Evolutionary conservation across 2,329 filamentous ascomycete genomes (phyloP).

Genomic region (Apiospora rasikravindrae): DNA sequence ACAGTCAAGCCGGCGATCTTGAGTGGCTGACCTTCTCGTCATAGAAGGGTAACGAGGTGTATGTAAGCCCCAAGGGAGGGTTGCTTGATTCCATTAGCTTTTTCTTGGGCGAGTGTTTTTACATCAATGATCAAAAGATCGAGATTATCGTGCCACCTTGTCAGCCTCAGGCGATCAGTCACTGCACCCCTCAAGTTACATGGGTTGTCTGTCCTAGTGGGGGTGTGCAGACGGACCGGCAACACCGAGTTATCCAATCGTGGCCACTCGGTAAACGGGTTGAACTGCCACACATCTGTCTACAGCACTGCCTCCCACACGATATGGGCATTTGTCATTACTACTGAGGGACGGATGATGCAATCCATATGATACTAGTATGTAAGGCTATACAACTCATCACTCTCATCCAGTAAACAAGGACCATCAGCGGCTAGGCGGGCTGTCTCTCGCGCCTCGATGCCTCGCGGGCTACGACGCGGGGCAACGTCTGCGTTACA

Average conservation of each 20-base stretch:
- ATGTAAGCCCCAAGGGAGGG: not conserved
- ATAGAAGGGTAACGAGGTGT: not conserved
- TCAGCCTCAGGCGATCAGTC: slow-evolving; percentile 10
- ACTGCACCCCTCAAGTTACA: not conserved
- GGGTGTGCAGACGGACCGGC: slow-evolving; percentile 1
- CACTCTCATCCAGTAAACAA: not conserved
- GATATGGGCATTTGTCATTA: not conserved
- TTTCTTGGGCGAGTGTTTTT: not conserved
- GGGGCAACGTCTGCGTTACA: not conserved
- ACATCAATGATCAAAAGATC: not conserved
- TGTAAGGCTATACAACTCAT: not conserved
- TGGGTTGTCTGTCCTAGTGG: not conserved
- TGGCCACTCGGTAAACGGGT: not conserved
- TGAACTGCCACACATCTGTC: not conserved
- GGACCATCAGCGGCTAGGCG: not conserved
- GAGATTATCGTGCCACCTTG: slow-evolving; percentile 17
- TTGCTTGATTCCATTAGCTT: not conserved
- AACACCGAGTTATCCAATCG: not conserved
- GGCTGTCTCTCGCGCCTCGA: not conserved
- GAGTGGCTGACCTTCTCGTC: not conserved
- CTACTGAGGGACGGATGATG: not conserved
- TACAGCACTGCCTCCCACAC: not conserved
- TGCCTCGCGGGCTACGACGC: not conserved
- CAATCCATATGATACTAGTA: not conserved
- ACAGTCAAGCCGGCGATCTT: not conserved